Base-by-base conservation (phyloP, 257 asterid species). In the Nicotiana otophora region DNA sequence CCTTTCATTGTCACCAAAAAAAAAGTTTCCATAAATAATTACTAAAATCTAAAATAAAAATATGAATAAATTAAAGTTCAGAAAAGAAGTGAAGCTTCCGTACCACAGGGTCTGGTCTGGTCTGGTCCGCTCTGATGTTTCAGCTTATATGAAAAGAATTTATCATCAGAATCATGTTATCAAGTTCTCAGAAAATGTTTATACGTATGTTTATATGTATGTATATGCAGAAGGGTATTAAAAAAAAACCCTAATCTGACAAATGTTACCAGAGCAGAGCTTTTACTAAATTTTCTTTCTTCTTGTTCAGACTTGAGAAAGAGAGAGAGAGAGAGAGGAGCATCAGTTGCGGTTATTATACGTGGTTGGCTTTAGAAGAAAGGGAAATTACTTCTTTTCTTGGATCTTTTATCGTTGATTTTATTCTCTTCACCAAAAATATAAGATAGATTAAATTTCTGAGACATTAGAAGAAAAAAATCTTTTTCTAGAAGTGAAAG, bases 171-270 rank as follows among this genome's bases (percentile, higher is more conserved):
- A 80, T 72, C 26, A 23, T 51, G 80, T 51, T 51, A 51, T 15
- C 81, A 75, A 79, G 26, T 39, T 39, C 48, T 39, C 48, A 72
- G 79, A 46, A 72, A 72, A n/a, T 23, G 61, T 83, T 87, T 82
- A 82, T 81, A 75, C 14, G 17, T 12, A 30, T 75, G 33, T n/a
- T 5, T 19, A 39, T 77, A 58, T 55, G 60, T 53, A 53, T 19
- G 61, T 28, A 20, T 51, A 39, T 12, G 63, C 81, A 82, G 82
- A 88, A 12, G 28, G 34, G 31, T 34, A 39, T 20, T 34, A 5
- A 19, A 1, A 58, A 23, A 12, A 34, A 20, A 86, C 90, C 90
- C 88, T 88, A 82, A 87, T 86, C 97, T 90, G 95, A 91, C 91
- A 86, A 31, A 86, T 23, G 82, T 86, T 90, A 85, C 80, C 26